A percentile compares a stretch with the other conserved stretches of the same genome.
These are phyloP conservation scores for Zygotorulaspora danielsina DNA, from an alignment of 805 yeast genomes.

Conservation along the genomic window DNA sequence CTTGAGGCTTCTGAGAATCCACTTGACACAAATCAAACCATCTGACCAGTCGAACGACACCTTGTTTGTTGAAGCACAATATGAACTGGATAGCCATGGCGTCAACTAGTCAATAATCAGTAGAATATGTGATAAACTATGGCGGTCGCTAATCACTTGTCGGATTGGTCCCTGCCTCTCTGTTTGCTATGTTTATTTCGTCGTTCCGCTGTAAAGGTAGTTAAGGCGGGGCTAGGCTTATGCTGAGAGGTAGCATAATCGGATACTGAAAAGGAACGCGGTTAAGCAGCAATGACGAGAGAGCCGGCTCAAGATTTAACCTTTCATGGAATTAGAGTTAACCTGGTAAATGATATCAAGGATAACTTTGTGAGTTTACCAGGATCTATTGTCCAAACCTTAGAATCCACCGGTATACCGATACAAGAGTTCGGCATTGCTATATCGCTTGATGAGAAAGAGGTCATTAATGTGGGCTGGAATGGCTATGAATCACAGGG, in stretches of 20 bases:
- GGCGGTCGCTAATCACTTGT: no score
- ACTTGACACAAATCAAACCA: conserved; percentile 52
- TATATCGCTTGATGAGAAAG: conserved; percentile 8
- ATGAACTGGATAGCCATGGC: conserved; percentile 76
- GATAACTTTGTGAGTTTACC: conserved; percentile 34
- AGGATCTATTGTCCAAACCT: conserved; percentile 14
- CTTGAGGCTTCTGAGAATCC: conserved; percentile 34
- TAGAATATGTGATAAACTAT: no score
- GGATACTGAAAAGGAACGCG: no score
- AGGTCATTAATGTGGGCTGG: conserved; percentile 25
- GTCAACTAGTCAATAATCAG: no score
- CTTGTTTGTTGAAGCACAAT: conserved; percentile 84
- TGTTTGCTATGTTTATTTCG: no score
- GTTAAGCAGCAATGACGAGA: conserved; percentile 11
- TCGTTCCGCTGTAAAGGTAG: no score
- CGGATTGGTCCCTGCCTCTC: no score
- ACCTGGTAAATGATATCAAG: conserved; percentile 18
- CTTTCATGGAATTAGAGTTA: conserved; percentile 14
- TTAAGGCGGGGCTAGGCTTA: no score
- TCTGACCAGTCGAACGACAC: conserved; percentile 80
- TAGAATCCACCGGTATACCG: conserved; percentile 23
- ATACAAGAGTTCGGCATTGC: conserved; percentile 26
- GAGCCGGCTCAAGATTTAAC: conserved; percentile 8
- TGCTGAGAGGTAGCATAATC: no score
- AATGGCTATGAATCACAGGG: conserved; percentile 26